Conservation (phyloP, 805 yeast species). For the Starmera dryadoides region DNA sequence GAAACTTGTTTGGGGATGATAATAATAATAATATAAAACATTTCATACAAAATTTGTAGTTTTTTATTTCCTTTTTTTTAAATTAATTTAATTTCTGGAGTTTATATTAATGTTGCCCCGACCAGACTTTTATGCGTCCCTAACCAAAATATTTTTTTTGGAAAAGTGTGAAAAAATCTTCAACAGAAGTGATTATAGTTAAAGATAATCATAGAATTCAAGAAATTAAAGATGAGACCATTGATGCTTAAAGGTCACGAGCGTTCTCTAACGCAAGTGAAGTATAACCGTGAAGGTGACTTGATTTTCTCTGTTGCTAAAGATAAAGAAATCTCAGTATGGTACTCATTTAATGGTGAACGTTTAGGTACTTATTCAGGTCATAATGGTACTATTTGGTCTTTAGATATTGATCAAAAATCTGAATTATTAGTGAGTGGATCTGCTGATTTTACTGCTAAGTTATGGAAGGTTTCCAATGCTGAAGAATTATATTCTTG, state of each 20-base stretch:
- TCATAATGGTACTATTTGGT: slow-evolving; percentile 93
- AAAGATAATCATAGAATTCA: no score
- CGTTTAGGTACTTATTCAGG: slow-evolving; percentile 87
- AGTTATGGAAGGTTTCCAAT: slow-evolving; percentile 74
- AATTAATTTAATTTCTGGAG: no score
- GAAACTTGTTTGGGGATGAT: slow-evolving; percentile 30
- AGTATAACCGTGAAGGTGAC: slow-evolving; percentile 94
- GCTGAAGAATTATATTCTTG: slow-evolving; percentile 74
- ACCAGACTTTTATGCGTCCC: no score
- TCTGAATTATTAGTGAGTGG: slow-evolving; percentile 78
- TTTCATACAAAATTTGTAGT: no score
- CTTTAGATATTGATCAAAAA: slow-evolving; percentile 74
- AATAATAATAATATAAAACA: not conserved
- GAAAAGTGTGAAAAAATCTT: no score
- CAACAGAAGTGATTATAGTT: no score
- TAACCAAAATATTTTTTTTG: no score
- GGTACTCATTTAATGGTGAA: slow-evolving; percentile 96
- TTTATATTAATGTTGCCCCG: no score
- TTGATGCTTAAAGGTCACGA: slow-evolving; percentile 85
- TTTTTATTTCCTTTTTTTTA: no score
- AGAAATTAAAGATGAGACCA: slow-evolving; percentile 46
- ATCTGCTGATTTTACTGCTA: slow-evolving; percentile 80
- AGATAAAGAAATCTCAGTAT: slow-evolving; percentile 82
- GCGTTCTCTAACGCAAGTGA: slow-evolving; percentile 95
- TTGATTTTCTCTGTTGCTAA: slow-evolving; percentile 86